These are phyloP conservation scores for Pouteria glomerata DNA, from an alignment of 148 eudicot genomes.

Conservation along the genomic window DNA sequence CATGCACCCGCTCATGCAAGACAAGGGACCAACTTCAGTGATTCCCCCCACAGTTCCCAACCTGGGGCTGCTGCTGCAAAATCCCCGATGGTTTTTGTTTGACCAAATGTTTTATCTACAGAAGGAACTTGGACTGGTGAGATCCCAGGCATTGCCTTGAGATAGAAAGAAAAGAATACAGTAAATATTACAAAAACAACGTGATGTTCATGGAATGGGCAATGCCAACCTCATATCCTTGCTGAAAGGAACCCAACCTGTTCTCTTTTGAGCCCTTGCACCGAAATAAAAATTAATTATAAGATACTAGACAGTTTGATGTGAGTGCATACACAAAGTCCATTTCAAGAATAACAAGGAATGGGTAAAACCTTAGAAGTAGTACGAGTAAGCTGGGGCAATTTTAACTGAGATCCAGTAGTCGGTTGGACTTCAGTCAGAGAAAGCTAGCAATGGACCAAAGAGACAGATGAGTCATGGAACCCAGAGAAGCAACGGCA, in stretches of 20 bases:
- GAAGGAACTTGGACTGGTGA: background rate
- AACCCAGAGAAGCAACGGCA: background rate
- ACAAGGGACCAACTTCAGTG: slow-evolving; percentile 14
- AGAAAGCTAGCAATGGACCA: slow-evolving; percentile 50
- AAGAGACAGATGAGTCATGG: background rate
- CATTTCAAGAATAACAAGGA: background rate
- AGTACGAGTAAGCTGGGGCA: slow-evolving; percentile 27
- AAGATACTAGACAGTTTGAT: slow-evolving; percentile 6
- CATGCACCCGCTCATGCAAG: slow-evolving; percentile 30
- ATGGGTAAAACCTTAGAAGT: slow-evolving; percentile 44
- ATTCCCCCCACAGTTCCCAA: slow-evolving; percentile 12
- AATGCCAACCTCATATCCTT: slow-evolving; percentile 45
- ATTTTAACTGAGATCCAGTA: slow-evolving; percentile 31
- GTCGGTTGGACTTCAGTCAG: slow-evolving; percentile 51
- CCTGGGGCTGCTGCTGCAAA: slow-evolving; percentile 16
- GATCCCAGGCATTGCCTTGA: background rate
- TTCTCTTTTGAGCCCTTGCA: slow-evolving; percentile 90
- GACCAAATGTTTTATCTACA: slow-evolving; percentile 22
- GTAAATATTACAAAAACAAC: background rate
- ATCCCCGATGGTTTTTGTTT: slow-evolving; percentile 18
- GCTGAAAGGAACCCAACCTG: slow-evolving; percentile 43
- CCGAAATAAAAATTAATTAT: slow-evolving; percentile 30
- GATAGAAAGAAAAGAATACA: background rate
- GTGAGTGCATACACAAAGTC: background rate
- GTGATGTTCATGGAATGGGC: background rate